These are phyloP conservation scores for Myrmaecium sp. DNA, from an alignment of 2,329 filamentous ascomycete genomes.

Conservation along the genomic window DNA sequence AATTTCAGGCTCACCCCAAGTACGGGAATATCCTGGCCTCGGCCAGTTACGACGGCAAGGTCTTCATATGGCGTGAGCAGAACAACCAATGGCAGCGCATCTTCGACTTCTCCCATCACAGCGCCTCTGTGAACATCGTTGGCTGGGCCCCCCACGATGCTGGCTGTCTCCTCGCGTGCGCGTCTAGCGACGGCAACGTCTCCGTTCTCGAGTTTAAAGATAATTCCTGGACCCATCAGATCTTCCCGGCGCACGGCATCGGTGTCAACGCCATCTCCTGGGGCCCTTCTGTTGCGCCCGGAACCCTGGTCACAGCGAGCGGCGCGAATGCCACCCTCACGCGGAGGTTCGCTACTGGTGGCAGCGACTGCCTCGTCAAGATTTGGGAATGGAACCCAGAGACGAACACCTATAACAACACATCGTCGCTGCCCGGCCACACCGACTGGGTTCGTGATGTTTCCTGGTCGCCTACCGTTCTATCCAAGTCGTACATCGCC, in stretches of 20 bases:
- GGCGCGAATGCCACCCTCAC: constrained; percentile 38
- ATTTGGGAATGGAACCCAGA: constrained; percentile 63
- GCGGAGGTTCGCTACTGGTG: constrained; percentile 82
- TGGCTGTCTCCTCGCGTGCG: constrained; percentile 86
- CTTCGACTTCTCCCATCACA: constrained; percentile 86
- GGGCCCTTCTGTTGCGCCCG: constrained; percentile 73
- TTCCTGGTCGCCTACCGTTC: constrained; percentile 85
- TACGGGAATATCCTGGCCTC: constrained; percentile 96
- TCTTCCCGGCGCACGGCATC: constrained; percentile 81
- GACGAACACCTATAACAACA: constrained; percentile 33
- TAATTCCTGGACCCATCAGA: constrained; percentile 76
- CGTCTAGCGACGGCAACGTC: constrained; percentile 84
- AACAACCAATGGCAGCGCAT: constrained; percentile 48
- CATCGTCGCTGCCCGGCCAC: constrained; percentile 53
- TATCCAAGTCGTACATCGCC: constrained; percentile 93
- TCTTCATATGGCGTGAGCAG: constrained; percentile 96
- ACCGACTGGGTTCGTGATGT: constrained; percentile 96
- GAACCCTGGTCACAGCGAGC: constrained; percentile 61
- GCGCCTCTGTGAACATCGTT: constrained; percentile 90
- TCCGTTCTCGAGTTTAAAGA: constrained; percentile 94
- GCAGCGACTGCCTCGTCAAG: constrained; percentile 84
- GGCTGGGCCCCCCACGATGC: constrained; percentile 95
- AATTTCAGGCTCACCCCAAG: constrained; percentile 64
- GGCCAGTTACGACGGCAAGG: constrained; percentile 91
- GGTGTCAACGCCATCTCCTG: constrained; percentile 94